phyloP scores from a whole-genome alignment of 2,329 filamentous ascomycete species.

The Penicillium sclerotiorum region DNA sequence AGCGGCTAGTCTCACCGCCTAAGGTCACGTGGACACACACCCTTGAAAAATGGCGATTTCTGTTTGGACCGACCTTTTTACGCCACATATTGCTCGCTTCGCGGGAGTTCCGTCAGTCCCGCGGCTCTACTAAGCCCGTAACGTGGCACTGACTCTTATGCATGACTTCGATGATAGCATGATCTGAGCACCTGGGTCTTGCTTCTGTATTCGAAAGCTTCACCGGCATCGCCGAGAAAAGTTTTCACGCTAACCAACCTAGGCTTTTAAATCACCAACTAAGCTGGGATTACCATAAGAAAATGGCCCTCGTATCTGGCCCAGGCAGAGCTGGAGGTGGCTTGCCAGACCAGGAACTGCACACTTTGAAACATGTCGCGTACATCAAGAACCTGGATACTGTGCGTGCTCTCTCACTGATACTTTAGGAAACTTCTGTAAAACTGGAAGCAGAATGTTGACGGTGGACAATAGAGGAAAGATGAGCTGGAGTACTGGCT shows the following conservation, averaged over 20 bases:
- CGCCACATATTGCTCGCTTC: constrained; percentile 15
- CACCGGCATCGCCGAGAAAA: constrained; percentile 2
- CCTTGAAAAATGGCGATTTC: constrained; percentile 11
- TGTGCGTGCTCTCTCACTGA: constrained; percentile 53
- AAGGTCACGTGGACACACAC: constrained; percentile 14
- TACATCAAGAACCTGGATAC: constrained; percentile 94
- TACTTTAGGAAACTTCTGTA: constrained; percentile 5
- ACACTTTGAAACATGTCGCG: constrained; percentile 72
- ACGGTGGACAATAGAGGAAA: constrained; percentile 64
- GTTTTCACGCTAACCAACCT: constrained; percentile 15
- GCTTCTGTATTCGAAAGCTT: not conserved
- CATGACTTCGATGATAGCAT: constrained; percentile 21
- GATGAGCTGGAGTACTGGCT: constrained; percentile 98
- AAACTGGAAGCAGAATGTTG: constrained; percentile 30
- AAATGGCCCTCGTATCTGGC: constrained; percentile 64
- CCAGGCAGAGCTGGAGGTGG: constrained; percentile 56
- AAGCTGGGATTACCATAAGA: not conserved
- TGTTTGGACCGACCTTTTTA: not conserved
- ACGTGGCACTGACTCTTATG: constrained; percentile 10
- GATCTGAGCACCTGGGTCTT: constrained; percentile 9
- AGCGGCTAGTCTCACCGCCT: not conserved
- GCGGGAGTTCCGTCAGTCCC: constrained; percentile 10
- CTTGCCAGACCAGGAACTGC: constrained; percentile 55
- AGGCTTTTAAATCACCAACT: constrained; percentile 1
- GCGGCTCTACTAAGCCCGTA: constrained; percentile 15